Percentiles rank a stretch among this genome's conserved stretches.
These are phyloP conservation scores for Leucocoprinus leucothites DNA, from an alignment of 768 basidiomycete species.

Conservation along the genomic window DNA sequence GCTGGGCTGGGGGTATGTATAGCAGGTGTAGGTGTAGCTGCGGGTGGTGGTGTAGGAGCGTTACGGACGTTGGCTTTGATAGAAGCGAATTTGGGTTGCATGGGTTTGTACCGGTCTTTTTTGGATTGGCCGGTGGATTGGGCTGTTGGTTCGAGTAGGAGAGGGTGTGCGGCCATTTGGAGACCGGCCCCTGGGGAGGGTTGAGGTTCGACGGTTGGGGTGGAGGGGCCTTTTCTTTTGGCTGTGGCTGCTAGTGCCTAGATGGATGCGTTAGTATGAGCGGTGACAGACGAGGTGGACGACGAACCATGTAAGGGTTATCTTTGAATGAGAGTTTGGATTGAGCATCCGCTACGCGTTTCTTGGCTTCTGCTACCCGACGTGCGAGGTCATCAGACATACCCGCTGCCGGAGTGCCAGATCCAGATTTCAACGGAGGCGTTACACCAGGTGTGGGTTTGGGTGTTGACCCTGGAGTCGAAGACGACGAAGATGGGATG, in stretches of 20 bases:
- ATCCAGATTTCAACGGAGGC: constrained; percentile 20
- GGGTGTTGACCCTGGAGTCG: constrained; percentile 35
- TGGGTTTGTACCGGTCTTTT: constrained; percentile 94
- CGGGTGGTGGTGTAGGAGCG: constrained; percentile 50
- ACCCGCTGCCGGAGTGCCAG: constrained; percentile 39
- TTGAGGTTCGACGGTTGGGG: constrained; percentile 57
- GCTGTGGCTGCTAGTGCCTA: constrained; percentile 53
- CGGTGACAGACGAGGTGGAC: neutral
- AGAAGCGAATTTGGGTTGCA: constrained; percentile 98
- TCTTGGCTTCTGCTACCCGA: constrained; percentile 81
- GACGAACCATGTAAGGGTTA: constrained; percentile 85
- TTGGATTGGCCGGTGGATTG: constrained; percentile 58
- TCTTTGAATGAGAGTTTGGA: constrained; percentile 71
- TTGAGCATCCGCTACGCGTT: constrained; percentile 79
- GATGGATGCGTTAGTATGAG: neutral
- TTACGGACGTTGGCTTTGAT: constrained; percentile 89
- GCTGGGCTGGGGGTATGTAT: constrained; percentile 23
- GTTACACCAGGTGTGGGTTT: constrained; percentile 17
- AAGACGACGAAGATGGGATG: constrained; percentile 28
- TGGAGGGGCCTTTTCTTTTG: constrained; percentile 44
- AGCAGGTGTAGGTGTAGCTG: constrained; percentile 30
- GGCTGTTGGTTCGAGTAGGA: constrained; percentile 69
- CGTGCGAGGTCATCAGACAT: constrained; percentile 62
- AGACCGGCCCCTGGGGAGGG: constrained; percentile 67
- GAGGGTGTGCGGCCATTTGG: constrained; percentile 89